phyloP scores from a whole-genome alignment of 2,329 filamentous ascomycete genomes.

The Colletotrichum graminicola region DNA sequence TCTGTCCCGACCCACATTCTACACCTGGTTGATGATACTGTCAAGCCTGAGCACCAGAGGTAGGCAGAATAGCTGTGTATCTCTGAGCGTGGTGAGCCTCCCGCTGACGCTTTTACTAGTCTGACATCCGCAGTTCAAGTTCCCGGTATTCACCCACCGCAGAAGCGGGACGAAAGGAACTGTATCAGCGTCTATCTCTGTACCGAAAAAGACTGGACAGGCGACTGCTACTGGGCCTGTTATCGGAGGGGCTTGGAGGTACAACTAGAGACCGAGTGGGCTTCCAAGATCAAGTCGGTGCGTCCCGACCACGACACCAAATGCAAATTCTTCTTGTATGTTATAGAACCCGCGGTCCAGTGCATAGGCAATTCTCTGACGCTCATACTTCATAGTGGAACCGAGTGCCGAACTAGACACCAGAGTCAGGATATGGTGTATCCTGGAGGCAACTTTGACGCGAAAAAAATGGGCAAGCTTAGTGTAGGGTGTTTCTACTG shows the following conservation, averaged over 20 bases:
- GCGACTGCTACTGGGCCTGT: constrained; percentile 12
- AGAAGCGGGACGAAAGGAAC: neutral
- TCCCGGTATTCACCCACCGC: neutral
- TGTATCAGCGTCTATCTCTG: neutral
- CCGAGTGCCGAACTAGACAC: neutral
- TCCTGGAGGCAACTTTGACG: neutral
- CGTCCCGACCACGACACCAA: neutral
- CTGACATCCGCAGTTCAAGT: neutral
- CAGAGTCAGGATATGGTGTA: constrained; percentile 1
- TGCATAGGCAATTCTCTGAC: neutral
- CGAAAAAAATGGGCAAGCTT: neutral
- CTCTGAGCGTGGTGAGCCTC: neutral
- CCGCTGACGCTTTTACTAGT: neutral
- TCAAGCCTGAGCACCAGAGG: neutral
- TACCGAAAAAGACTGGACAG: neutral
- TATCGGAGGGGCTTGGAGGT: neutral
- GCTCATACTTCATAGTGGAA: neutral
- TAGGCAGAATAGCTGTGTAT: neutral
- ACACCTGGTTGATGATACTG: too few species aligned
- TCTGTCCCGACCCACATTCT: neutral
- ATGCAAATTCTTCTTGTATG: constrained; percentile 21
- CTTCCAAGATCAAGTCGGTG: neutral
- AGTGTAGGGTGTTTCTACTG: constrained; percentile 7
- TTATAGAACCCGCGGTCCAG: neutral
- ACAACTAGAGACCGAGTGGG: neutral